Conservation (phyloP, 345 rosid genomes). For the Salix suchowensis region DNA sequence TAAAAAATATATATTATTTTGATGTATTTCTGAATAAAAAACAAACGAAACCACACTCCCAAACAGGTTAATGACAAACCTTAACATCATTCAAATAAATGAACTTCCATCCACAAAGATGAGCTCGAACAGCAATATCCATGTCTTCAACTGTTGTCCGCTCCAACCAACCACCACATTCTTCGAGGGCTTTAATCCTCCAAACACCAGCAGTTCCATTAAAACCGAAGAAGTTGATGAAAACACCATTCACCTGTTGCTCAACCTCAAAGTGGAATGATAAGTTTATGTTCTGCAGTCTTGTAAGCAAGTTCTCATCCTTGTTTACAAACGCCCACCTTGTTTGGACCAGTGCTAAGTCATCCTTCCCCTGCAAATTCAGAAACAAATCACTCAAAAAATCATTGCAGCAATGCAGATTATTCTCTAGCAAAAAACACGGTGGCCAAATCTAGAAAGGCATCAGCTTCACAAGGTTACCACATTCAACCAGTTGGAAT, state of each 20-base stretch:
- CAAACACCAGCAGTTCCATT: slow-evolving; percentile 96
- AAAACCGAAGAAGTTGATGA: slow-evolving; percentile 81
- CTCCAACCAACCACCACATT: slow-evolving; percentile 95
- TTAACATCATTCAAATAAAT: slow-evolving; percentile 77
- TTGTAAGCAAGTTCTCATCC: slow-evolving; percentile 87
- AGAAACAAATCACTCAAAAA: not conserved
- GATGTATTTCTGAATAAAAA: no score
- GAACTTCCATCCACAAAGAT: slow-evolving; percentile 92
- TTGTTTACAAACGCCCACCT: slow-evolving; percentile 90
- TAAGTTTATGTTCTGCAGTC: slow-evolving; percentile 81
- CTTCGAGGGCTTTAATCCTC: slow-evolving; percentile 86
- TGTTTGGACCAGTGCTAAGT: slow-evolving; percentile 75
- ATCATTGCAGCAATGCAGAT: not conserved
- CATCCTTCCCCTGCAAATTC: slow-evolving; percentile 56
- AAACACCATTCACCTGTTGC: slow-evolving; percentile 84
- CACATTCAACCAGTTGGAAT: not conserved
- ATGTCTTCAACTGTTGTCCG: slow-evolving; percentile 91
- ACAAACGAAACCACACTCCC: no score
- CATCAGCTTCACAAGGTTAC: not conserved
- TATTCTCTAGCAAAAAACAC: not conserved
- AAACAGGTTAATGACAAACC: slow-evolving; percentile 27
- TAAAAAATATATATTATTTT: no score
- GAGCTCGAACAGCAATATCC: slow-evolving; percentile 95
- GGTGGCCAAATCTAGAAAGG: not conserved
- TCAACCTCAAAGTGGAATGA: slow-evolving; percentile 92